Conservation (phyloP, 169 alveolate species). For the Eimeria necatrix region DNA sequence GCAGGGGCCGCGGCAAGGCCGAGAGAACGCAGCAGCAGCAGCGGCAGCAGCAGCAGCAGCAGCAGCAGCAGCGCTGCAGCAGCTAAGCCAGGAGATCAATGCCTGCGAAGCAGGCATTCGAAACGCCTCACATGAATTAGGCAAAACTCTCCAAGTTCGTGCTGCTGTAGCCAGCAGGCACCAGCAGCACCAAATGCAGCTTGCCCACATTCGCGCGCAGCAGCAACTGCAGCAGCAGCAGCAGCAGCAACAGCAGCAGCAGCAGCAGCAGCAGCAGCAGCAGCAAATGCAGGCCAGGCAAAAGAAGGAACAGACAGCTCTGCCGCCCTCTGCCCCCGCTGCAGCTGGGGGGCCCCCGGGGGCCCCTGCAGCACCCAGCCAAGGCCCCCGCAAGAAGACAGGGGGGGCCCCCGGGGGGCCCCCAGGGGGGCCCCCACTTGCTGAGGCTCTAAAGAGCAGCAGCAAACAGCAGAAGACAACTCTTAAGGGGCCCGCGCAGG, state of each 20-base stretch:
- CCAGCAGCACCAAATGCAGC: constrained; percentile 37
- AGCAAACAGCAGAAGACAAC: not conserved
- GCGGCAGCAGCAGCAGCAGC: constrained; percentile 17
- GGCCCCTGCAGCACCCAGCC: not conserved
- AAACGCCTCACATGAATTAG: not conserved
- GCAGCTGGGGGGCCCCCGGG: not conserved
- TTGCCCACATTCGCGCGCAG: not conserved
- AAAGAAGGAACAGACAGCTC: not conserved
- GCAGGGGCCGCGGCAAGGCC: not conserved
- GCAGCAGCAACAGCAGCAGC: not conserved
- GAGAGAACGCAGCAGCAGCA: not conserved
- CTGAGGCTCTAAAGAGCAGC: not conserved
- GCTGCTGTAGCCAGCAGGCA: constrained; percentile 22
- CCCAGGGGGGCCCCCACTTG: not conserved
- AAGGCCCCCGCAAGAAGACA: not conserved
- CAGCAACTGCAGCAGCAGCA: constrained; percentile 24
- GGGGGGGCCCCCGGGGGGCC: not conserved
- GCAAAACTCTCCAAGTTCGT: not conserved
- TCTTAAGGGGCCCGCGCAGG: not conserved
- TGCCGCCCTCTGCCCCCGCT: not conserved
- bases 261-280: constrained; percentile 17
- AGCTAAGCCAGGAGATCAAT: not conserved
- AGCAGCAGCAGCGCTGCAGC: not conserved
- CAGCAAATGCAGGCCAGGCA: not conserved
- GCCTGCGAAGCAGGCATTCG: constrained; percentile 53